A percentile compares a stretch with the other conserved stretches of the same genome.
Conservation (phyloP, 441 rosid genomes). For the Arabidopsis lyrata region DNA sequence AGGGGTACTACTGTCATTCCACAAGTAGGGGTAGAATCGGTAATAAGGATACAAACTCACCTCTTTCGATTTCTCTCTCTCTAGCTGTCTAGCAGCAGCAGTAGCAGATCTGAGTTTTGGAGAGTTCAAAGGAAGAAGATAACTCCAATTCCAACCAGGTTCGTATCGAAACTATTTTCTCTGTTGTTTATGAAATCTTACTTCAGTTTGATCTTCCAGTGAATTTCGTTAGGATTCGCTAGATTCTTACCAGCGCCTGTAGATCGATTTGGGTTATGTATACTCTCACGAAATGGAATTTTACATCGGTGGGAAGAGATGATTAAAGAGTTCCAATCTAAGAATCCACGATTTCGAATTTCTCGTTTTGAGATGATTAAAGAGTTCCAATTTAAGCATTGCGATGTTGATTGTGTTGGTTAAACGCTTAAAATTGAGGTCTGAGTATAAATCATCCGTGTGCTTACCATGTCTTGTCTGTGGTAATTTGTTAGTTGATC, state of each 20-base stretch:
- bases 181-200: not conserved
- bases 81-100: not conserved
- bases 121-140: conserved; percentile 30
- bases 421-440: not conserved
- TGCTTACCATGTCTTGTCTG: not conserved
- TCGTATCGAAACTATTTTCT: not conserved
- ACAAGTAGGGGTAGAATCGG: conserved; percentile 29
- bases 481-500: not conserved
- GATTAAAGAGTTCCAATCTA: not conserved
- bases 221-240: not conserved
- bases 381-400: not conserved
- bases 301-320: not conserved
- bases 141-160: conserved; percentile 20
- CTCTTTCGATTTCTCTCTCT: not conserved
- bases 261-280: conserved; percentile 18
- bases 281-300: not conserved
- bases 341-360: not conserved
- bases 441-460: not conserved
- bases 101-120: conserved; percentile 34
- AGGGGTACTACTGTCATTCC: conserved; percentile 22
- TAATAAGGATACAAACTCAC: conserved; percentile 1
- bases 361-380: not conserved
- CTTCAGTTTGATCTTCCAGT: not conserved
- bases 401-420: conserved; percentile 3
- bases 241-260: not conserved